phyloP scores from a whole-genome alignment of 768 basidiomycete species.

The Amanita rubescens region DNA sequence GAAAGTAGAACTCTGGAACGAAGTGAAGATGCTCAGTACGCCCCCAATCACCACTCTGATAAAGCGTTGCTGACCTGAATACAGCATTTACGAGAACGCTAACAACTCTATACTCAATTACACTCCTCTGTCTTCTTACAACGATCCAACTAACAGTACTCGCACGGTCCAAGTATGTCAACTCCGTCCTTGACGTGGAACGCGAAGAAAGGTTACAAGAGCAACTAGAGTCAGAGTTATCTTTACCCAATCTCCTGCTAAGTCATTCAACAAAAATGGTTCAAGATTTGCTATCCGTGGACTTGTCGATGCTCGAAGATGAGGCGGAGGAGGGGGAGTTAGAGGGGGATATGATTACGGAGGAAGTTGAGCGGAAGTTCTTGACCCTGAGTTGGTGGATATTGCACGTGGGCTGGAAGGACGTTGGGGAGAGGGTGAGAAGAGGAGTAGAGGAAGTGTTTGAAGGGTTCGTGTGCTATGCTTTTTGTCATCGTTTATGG shows the following conservation, averaged over 20 bases:
- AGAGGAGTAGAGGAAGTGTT: slow-evolving; percentile 77
- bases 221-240: slow-evolving; percentile 32
- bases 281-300: slow-evolving; percentile 17
- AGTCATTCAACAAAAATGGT: slow-evolving; percentile 17
- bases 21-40: slow-evolving; percentile 82
- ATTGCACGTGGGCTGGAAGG: slow-evolving; percentile 86
- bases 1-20: slow-evolving; percentile 87
- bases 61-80: slow-evolving; percentile 4
- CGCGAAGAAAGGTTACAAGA: slow-evolving; percentile 50
- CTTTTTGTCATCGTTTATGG: not conserved
- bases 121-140: slow-evolving; percentile 81
- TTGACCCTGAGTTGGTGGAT: slow-evolving; percentile 92
- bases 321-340: slow-evolving; percentile 14
- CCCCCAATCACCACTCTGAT: slow-evolving; percentile 7
- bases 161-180: slow-evolving; percentile 73
- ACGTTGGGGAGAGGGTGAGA: slow-evolving; percentile 66
- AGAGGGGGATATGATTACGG: slow-evolving; percentile 30
- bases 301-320: slow-evolving; percentile 13
- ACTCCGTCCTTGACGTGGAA: slow-evolving; percentile 54
- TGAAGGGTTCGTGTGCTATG: slow-evolving; percentile 51
- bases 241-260: slow-evolving; percentile 34
- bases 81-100: slow-evolving; percentile 83
- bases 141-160: slow-evolving; percentile 81
- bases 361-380: slow-evolving; percentile 72
- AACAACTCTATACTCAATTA: slow-evolving; percentile 79